Base-by-base conservation (phyloP, 257 asterid genomes). In the Salvia rosmarinus region DNA sequence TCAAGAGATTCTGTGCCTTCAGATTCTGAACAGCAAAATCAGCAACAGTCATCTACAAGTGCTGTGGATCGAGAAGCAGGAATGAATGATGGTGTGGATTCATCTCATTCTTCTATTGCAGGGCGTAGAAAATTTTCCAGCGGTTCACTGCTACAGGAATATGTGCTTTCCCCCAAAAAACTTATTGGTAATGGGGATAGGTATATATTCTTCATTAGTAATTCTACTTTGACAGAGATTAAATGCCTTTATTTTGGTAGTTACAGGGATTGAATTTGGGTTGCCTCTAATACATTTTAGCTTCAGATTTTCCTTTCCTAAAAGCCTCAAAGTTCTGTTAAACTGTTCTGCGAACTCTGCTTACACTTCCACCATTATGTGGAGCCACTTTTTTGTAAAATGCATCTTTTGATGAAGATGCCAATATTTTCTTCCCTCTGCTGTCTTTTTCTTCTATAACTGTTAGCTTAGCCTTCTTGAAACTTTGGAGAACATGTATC, bases 181-280 rank as follows among this genome's bases (percentile, higher is more conserved):
- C 42, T 79, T 61, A 46, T 46, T 52, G 82, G 79, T 80, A 84
- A 89, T 74, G 95, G 95, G 60, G 96, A 85, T 56, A 88, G 96
- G 98, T 92, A 86, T 50, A 57, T 43, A 34, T 58, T 57, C 52
- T 67, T 77, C 55, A 62, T 46, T 68, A 69, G 1, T 57, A 46
- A 6, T 61, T 52, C 60, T 51, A 57, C 16, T n/a, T 50, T 25
- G 5, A 47, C 19, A 32, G 32, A 35, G 51, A 55, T 49, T 10
- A 43, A 71, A 13, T 20, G 32, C 57, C 14, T 71, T 49, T 35
- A 17, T 7, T 56, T 47, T 58, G 77, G 44, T 64, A 66, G 71
- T 43, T 58, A 34, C 56, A 17, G 28, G 8, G 23, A 8, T 71
- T 28, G 32, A 23, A 14, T 50, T 25, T 40, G 19, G 42, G 64